These are phyloP conservation scores for Vitis hybrid DNA, from an alignment of 177 flowering plant species.

Conservation along the genomic window DNA sequence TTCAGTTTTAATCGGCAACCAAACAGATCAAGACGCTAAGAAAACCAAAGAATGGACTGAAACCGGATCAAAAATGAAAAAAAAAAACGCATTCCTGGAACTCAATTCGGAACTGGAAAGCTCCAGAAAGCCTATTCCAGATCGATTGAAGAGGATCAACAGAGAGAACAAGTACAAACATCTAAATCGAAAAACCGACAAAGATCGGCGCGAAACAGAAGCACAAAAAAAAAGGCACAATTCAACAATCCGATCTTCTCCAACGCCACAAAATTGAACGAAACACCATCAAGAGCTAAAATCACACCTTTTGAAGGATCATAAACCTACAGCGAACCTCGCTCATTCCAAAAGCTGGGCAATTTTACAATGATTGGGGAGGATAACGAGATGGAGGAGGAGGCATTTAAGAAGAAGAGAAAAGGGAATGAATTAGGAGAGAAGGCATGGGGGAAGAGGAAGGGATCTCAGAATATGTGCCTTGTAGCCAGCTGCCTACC, in stretches of 20 bases:
- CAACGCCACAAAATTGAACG: neutral
- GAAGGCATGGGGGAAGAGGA: slow-evolving; percentile 9
- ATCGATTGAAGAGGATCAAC: neutral
- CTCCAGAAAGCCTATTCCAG: neutral
- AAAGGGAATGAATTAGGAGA: slow-evolving; percentile 10
- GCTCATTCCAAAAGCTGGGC: neutral
- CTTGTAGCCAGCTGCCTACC: slow-evolving; percentile 4
- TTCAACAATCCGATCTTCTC: neutral
- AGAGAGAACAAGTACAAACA: neutral
- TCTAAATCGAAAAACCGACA: neutral
- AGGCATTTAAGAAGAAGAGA: neutral
- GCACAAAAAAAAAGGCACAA: slow-evolving; percentile 3
- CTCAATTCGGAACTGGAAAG: neutral
- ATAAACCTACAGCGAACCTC: neutral
- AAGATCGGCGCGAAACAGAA: neutral
- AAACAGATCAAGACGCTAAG: too few relatives aligned
- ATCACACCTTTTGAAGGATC: slow-evolving; percentile 4
- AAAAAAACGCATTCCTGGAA: neutral
- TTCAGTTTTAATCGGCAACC: too few relatives aligned
- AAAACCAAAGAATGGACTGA: too few relatives aligned
- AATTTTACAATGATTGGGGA: slow-evolving; percentile 2
- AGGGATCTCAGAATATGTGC: slow-evolving; percentile 20
- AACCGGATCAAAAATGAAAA: neutral
- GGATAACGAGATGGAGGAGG: neutral
- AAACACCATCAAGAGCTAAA: neutral